Evolutionary conservation across 441 rosid genomes (phyloP).

Genomic region (Euphorbia celastroides): DNA sequence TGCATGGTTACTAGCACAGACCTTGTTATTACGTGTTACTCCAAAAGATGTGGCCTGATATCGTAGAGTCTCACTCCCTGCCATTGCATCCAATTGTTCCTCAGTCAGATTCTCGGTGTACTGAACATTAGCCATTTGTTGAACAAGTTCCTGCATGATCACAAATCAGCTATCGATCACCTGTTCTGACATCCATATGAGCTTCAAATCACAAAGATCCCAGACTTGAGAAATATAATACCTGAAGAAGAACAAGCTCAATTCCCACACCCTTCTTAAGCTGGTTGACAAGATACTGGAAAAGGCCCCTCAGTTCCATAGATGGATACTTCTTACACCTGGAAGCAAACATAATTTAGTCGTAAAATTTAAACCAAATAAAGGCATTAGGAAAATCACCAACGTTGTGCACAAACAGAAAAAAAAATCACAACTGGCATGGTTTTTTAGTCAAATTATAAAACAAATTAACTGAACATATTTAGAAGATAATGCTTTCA

Average conservation of each 20-base stretch:
- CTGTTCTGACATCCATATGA: slow-evolving; percentile 11
- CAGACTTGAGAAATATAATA: slow-evolving; percentile 21
- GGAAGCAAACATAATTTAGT: slow-evolving; percentile 20
- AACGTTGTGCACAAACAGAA: background rate
- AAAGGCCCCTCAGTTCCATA: slow-evolving; percentile 98
- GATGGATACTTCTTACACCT: slow-evolving; percentile 99
- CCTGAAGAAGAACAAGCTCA: slow-evolving; percentile 99
- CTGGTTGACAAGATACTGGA: slow-evolving; percentile 98
- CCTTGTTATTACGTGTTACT: slow-evolving; percentile 94
- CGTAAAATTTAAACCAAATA: slow-evolving; percentile 9
- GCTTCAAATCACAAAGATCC: slow-evolving; percentile 15
- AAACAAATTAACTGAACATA: no score
- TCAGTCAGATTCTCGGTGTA: slow-evolving; percentile 98
- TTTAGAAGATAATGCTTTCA: no score
- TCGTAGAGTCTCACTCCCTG: slow-evolving; percentile 98
- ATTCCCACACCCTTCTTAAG: slow-evolving; percentile 94
- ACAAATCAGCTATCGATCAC: slow-evolving; percentile 25
- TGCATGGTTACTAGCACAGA: slow-evolving; percentile 12
- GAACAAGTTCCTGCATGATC: slow-evolving; percentile 82
- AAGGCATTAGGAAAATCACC: background rate
- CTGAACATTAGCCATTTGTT: slow-evolving; percentile 99
- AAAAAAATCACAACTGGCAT: background rate
- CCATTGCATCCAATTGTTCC: slow-evolving; percentile 99
- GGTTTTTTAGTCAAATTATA: no score
- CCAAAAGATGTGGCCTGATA: slow-evolving; percentile 99